Conservation (phyloP, 441 rosid genomes). For the Erysimum pusillum region DNA sequence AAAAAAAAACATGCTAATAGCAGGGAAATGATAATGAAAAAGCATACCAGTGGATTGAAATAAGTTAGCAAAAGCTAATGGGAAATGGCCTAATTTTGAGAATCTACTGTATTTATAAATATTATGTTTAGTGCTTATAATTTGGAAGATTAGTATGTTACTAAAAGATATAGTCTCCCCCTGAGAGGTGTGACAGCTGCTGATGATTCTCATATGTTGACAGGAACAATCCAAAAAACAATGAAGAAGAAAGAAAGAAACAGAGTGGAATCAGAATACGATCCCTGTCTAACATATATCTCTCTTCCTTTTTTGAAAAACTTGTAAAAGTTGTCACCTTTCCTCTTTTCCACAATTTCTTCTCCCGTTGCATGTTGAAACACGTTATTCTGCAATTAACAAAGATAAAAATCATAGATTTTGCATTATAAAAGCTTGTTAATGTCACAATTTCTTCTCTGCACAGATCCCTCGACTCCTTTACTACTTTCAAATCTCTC, state of each 20-base stretch:
- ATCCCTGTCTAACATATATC: conserved; percentile 39
- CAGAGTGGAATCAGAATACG: conserved; percentile 37
- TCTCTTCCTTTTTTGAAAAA: conserved; percentile 40
- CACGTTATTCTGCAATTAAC: conserved; percentile 35
- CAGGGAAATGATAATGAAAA: conserved; percentile 21
- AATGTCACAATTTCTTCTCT: conserved; percentile 36
- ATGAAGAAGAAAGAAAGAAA: conserved; percentile 37
- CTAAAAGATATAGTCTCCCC: background rate
- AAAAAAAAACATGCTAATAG: background rate
- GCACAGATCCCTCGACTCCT: conserved; percentile 33
- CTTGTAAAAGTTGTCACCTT: conserved; percentile 38
- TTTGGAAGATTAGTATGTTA: background rate
- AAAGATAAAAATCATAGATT: background rate
- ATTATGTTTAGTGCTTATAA: conserved; percentile 1
- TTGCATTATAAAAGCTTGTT: conserved; percentile 35
- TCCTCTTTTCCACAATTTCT: conserved; percentile 33
- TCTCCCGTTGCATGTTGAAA: conserved; percentile 27
- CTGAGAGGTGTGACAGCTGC: conserved; percentile 2
- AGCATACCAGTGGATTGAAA: conserved; percentile 29
- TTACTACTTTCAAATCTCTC: conserved; percentile 16
- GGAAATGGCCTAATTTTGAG: conserved; percentile 40
- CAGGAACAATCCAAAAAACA: background rate
- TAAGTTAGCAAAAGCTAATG: conserved; percentile 32
- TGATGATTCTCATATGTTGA: conserved; percentile 5
- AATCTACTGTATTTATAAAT: background rate